Evolutionary conservation across 2,329 filamentous ascomycete genomes (phyloP), one percentile per base, ranked within the genome.

Genomic region (Mariannaea elegans): DNA sequence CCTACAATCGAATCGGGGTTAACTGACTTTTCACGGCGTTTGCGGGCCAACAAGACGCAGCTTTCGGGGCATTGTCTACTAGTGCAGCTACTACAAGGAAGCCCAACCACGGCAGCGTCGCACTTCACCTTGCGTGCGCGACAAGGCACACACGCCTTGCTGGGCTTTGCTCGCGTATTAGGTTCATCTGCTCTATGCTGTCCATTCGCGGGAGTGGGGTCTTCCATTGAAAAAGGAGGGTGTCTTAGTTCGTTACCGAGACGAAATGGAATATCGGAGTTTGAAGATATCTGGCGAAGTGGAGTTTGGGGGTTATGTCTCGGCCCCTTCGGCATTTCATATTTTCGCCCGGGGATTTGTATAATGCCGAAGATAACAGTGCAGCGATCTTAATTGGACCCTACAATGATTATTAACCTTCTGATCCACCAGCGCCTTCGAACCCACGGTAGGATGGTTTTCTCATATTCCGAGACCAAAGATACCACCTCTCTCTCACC

Each of bases 121-220:
- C 65, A 67, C 23, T 67, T 67, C 10, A 64, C 49, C 41, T 67
- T 67, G 24, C 65, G 65, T 6, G 51, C 21, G 21, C 61, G 58
- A 19, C 65, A 67, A 2, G 65, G 65, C 6, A 58, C 50, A 9
- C 65, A 67, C 0, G 65, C 61, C 21, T 67, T 67, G 42, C 57
- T 67, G 1, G 56, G 62, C 9, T 60, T 67, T 21, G n/a, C 38
- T 21, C 38, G 19, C 4, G 8, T 16, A 21, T 4, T 21, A 19
- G 19, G 38, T 14, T 21, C 38, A 7, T 23, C 38, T 23, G 18
- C 10, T 14, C 51, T 1, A 42, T 3, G 31, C 13, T 23, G 31
- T n/a, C n/a, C n/a, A n/a, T n/a, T n/a, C n/a, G 44, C 18, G 21
- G 13, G 32, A n/a, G 5, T 19, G 10, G 21, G 13, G 12, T 14